Evolutionary conservation across 2,329 filamentous ascomycete species (phyloP).

Genomic region (Fusarium multiceps): DNA sequence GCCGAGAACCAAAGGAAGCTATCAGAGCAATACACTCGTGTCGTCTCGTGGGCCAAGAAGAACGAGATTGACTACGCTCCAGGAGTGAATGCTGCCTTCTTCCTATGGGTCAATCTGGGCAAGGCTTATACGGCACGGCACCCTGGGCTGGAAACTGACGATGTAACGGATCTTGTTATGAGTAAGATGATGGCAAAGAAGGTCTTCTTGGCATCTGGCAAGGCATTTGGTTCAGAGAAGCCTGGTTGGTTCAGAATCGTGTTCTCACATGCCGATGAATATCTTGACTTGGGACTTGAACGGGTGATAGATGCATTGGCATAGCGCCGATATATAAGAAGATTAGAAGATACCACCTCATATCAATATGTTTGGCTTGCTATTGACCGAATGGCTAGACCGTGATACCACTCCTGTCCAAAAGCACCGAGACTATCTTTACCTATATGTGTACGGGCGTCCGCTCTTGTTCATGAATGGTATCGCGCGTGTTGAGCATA

Average conservation of each 20-base stretch:
- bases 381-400: neutral
- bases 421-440: neutral
- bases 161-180: constrained; percentile 46
- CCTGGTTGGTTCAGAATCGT: constrained; percentile 55
- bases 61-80: constrained; percentile 58
- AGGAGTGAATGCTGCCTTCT: constrained; percentile 65
- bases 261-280: constrained; percentile 50
- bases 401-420: neutral
- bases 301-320: constrained; percentile 33
- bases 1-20: constrained; percentile 56
- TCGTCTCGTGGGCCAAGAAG: constrained; percentile 51
- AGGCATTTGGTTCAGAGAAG: constrained; percentile 53
- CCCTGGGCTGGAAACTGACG: constrained; percentile 12
- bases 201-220: constrained; percentile 53
- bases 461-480: neutral
- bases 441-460: neutral
- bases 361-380: neutral
- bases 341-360: neutral
- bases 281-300: constrained; percentile 47
- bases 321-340: neutral
- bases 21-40: constrained; percentile 53
- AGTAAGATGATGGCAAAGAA: constrained; percentile 46
- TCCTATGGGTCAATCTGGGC: constrained; percentile 64
- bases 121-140: constrained; percentile 42
- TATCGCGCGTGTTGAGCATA: neutral